Evolutionary conservation across 192 early-diverging fungal species (phyloP).

Genomic region (Coemansia nantahalensis): DNA sequence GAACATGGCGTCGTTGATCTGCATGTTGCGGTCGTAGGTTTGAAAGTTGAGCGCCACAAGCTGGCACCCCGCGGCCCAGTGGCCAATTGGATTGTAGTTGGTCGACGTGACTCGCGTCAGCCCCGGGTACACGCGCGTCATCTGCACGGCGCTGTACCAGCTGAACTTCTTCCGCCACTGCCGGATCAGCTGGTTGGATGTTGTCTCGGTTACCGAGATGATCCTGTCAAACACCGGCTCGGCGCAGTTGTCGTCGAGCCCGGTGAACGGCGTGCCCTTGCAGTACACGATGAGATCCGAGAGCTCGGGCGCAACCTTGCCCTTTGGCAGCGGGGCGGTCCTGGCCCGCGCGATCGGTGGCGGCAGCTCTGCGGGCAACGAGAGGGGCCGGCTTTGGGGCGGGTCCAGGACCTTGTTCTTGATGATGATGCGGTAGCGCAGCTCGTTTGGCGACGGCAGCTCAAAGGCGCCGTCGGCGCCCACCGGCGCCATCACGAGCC

Average conservation of each 20-base stretch:
- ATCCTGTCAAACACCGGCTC: conserved; percentile 60
- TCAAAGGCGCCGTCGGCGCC: conserved; percentile 19
- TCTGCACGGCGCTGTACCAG: conserved; percentile 56
- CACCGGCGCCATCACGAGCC: conserved; percentile 55
- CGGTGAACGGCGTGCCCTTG: conserved; percentile 60
- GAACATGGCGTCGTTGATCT: conserved; percentile 87
- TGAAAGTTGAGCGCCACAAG: conserved; percentile 92
- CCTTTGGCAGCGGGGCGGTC: conserved; percentile 37
- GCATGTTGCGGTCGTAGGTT: conserved; percentile 74
- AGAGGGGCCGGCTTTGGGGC: conserved; percentile 9
- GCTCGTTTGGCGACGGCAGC: conserved; percentile 70
- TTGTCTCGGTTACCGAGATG: conserved; percentile 72
- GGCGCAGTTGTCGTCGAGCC: conserved; percentile 47
- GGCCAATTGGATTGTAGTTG: conserved; percentile 80
- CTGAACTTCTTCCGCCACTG: conserved; percentile 56
- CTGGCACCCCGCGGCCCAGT: conserved; percentile 81
- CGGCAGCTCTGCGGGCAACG: conserved; percentile 10
- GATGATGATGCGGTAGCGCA: conserved; percentile 70
- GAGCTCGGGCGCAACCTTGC: conserved; percentile 57
- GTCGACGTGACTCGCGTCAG: conserved; percentile 73
- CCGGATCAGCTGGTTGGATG: conserved; percentile 56
- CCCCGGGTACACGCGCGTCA: conserved; percentile 81
- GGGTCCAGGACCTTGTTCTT: conserved; percentile 61
- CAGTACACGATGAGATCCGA: conserved; percentile 63
- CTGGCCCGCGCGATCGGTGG: conserved; percentile 1